phyloP scores from a whole-genome alignment of 257 asterid species.

The Paulownia fortunei region DNA sequence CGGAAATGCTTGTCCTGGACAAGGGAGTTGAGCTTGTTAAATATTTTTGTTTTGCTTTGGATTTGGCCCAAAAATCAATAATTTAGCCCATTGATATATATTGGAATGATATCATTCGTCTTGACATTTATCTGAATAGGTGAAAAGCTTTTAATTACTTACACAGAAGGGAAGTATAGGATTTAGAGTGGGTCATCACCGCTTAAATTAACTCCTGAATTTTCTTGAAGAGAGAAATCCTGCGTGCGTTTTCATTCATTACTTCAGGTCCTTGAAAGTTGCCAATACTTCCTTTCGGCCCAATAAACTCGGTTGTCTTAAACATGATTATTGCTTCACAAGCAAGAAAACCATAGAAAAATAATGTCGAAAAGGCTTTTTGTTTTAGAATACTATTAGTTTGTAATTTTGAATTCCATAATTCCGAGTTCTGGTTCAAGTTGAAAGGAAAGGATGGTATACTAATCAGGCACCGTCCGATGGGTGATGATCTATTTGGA shows the following conservation, averaged over 20 bases:
- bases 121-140: background rate
- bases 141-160: background rate
- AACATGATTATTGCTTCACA: conserved; percentile 7
- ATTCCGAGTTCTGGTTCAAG: conserved; percentile 30
- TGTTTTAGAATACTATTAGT: background rate
- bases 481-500: conserved; percentile 44
- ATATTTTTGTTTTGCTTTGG: background rate
- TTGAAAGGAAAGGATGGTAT: conserved; percentile 35
- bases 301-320: conserved; percentile 10
- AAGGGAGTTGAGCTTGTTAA: conserved; percentile 3
- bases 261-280: conserved; percentile 23
- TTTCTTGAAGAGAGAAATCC: conserved; percentile 12
- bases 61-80: conserved; percentile 7
- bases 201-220: conserved; percentile 1
- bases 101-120: conserved; percentile 19
- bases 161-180: conserved; percentile 10
- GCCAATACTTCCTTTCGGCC: conserved; percentile 1
- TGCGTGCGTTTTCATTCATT: conserved; percentile 5
- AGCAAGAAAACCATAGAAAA: conserved; percentile 13
- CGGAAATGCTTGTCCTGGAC: conserved; percentile 2
- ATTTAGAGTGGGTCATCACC: conserved; percentile 17
- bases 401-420: conserved; percentile 26
- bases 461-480: conserved; percentile 27
- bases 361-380: background rate
- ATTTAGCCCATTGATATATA: conserved; percentile 17